A percentile compares a stretch with the other conserved stretches of the same genome.
Evolutionary conservation across 2,329 filamentous ascomycete species (phyloP).

Genomic region (Aspergillus puulaauensis): DNA sequence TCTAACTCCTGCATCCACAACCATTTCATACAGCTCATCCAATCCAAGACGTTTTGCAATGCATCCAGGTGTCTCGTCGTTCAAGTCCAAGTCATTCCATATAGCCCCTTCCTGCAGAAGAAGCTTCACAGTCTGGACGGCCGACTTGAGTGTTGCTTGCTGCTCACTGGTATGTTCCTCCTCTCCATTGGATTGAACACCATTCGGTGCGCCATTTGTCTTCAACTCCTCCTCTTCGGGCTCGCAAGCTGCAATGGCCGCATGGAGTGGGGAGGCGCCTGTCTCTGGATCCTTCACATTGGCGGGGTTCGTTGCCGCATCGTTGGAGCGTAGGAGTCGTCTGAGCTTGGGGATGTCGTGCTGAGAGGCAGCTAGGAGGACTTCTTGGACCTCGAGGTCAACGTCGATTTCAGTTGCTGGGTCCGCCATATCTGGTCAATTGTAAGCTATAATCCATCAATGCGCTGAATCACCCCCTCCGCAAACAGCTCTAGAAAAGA

Average conservation of each 20-base stretch:
- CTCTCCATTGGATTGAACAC: conserved; percentile 11
- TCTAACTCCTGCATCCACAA: conserved; percentile 85
- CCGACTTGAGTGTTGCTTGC: conserved; percentile 53
- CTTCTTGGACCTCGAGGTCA: conserved; percentile 53
- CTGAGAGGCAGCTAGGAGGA: conserved; percentile 65
- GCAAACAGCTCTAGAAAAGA: background rate
- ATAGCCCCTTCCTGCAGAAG: conserved; percentile 87
- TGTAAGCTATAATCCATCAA: background rate
- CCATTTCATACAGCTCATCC: conserved; percentile 71
- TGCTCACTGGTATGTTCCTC: conserved; percentile 6
- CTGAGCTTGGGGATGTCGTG: conserved; percentile 69
- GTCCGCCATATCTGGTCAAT: conserved; percentile 24
- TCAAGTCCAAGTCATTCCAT: conserved; percentile 90
- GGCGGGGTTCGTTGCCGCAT: conserved; percentile 52
- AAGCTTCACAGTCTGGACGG: conserved; percentile 67
- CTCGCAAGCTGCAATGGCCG: conserved; percentile 77
- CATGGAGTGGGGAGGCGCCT: conserved; percentile 83
- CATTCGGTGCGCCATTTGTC: conserved; percentile 25
- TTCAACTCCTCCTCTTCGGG: conserved; percentile 30
- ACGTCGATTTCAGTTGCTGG: conserved; percentile 29
- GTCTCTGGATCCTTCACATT: conserved; percentile 82
- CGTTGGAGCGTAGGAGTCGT: conserved; percentile 62
- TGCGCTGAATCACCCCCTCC: background rate
- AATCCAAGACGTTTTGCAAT: conserved; percentile 70
- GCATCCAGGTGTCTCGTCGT: conserved; percentile 89